Evolutionary conservation across 345 rosid species (phyloP), one percentile per base, ranked within the genome.

Genomic region (Cardamine resedifolia): DNA sequence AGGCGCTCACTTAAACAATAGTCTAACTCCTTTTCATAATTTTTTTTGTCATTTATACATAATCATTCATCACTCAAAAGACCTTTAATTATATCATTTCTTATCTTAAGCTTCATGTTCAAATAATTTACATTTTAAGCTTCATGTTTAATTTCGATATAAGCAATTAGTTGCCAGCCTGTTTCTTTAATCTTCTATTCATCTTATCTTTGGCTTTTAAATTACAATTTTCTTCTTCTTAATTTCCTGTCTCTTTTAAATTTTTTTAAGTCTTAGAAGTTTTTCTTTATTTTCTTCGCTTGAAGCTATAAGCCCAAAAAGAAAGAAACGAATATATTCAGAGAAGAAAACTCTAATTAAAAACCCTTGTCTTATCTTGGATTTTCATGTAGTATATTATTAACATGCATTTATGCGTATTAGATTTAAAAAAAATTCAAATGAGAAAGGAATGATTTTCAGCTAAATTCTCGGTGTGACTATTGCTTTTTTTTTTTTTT

Each of bases 341-440:
- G 16, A 73, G 41, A 45, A 33, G 31, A 64, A 58, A 66, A 74
- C 72, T 47, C 53, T 50, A 74, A n/a, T n/a, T n/a, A n/a, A n/a
- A n/a, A 44, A 36, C 12, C 65, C 10, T 57, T 51, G 76, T 62
- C 30, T 39, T 56, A 8, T 51, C 31, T 39, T 50, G 62, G 30
- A 45, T 44, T 64, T 64, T 23, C 5, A 58, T 48, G 15, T 64
- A 26, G 24, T 23, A 64, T 7, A 72, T 10, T 72, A 72, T 43
- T 38, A 36, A 58, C 23, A n/a, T 58, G 27, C 48, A 12, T 41
- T 39, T 60, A 26, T 64, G 43, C 10, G n/a, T 58, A 15, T 49
- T 49, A 60, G 4, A 60, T 21, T 4, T 48, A 19, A 7, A 11
- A 5, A 18, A 11, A 23, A 36, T n/a, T 14, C 5, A 2, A 19